Percentiles rank a stretch among this genome's conserved stretches.
Conservation (phyloP, 2,329 filamentous ascomycete species). For the Orbilia brochopaga region DNA sequence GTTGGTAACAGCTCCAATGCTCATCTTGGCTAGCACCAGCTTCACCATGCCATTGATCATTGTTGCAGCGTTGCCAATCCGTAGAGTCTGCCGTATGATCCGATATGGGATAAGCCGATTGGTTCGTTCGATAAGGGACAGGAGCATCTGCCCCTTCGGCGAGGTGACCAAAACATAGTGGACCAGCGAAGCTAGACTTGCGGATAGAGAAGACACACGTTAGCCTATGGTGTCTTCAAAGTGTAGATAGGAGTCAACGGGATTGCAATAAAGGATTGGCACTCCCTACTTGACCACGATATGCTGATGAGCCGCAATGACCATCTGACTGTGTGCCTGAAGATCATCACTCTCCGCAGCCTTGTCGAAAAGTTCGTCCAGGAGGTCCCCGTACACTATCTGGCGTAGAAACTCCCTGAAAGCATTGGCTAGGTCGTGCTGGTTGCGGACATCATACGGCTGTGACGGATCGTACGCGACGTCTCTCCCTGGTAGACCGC, state of each 20-base stretch:
- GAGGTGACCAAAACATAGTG: constrained; percentile 76
- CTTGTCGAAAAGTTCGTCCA: constrained; percentile 70
- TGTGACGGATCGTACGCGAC: constrained; percentile 66
- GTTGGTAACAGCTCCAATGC: constrained; percentile 75
- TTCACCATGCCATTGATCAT: constrained; percentile 79
- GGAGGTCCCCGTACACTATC: constrained; percentile 71
- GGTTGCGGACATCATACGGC: constrained; percentile 60
- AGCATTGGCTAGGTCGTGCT: constrained; percentile 64
- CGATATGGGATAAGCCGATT: constrained; percentile 75
- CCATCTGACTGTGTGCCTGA: constrained; percentile 67
- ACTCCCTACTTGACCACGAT: constrained; percentile 71
- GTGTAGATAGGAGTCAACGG: background rate
- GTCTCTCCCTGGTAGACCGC: constrained; percentile 63
- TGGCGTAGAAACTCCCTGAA: constrained; percentile 72
- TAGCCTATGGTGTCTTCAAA: constrained; percentile 1
- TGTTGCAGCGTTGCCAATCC: constrained; percentile 77
- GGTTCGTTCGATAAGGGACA: constrained; percentile 72
- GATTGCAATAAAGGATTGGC: constrained; percentile 23
- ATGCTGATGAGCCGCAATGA: constrained; percentile 70
- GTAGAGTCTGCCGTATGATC: constrained; percentile 73
- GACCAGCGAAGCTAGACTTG: constrained; percentile 73
- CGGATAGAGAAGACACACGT: background rate
- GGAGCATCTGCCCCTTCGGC: constrained; percentile 75
- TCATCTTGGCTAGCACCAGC: constrained; percentile 77
- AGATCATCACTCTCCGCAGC: constrained; percentile 68